Percentiles rank a stretch among this genome's conserved stretches.
Conservation (phyloP, 305 asterid species). For the Fraxinus greggii region DNA sequence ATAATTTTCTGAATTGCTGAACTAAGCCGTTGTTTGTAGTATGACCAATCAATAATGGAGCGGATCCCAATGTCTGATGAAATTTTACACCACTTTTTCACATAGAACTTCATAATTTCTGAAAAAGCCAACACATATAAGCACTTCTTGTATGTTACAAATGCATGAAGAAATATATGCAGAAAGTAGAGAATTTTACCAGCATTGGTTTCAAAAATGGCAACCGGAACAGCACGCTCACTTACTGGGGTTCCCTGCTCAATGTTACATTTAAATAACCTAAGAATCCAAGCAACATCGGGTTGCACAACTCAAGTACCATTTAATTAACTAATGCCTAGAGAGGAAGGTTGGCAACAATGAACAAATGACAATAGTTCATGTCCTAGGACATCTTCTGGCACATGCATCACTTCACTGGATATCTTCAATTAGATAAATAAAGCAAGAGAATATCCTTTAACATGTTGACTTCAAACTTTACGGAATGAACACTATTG, state of each 20-base stretch:
- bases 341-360: constrained; percentile 15
- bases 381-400: constrained; percentile 10
- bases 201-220: constrained; percentile 89
- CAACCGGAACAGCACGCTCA: constrained; percentile 99
- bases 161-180: constrained; percentile 14
- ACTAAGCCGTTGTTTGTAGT: constrained; percentile 92
- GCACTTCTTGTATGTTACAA: constrained; percentile 23
- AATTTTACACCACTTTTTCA: constrained; percentile 97
- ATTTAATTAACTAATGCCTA: constrained; percentile 8
- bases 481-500: background rate
- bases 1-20: constrained; percentile 91
- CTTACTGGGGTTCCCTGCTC: constrained; percentile 97
- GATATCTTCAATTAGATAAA: constrained; percentile 17
- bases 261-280: constrained; percentile 23
- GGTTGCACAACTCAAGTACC: background rate
- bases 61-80: constrained; percentile 92
- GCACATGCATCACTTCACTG: constrained; percentile 17
- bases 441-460: constrained; percentile 3
- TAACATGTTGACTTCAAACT: background rate
- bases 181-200: constrained; percentile 45
- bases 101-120: constrained; percentile 85
- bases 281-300: background rate
- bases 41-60: constrained; percentile 97
- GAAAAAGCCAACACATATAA: constrained; percentile 33
- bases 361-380: constrained; percentile 4